Base-by-base conservation (phyloP, 2,329 filamentous ascomycete genomes). In the Aspergillus sp. region DNA sequence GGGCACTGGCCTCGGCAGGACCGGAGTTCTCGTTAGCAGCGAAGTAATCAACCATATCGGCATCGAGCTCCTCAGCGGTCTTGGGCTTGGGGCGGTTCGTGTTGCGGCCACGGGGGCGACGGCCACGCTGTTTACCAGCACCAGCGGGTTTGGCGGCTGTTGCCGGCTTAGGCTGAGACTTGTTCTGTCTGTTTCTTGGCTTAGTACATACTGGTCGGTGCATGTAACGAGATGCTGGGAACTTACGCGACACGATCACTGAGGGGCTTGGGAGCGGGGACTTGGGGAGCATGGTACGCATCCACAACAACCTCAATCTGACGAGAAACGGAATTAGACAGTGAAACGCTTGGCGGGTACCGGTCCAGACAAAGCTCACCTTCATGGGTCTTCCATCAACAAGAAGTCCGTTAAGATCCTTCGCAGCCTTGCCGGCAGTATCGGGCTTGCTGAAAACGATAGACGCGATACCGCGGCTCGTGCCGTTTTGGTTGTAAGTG, bases 1-100 rank as follows among this genome's bases (percentile, higher is more conserved):
- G 73, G 58, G 80, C 79, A 61, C 74, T 77, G 47, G 70, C 73
- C 55, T 77, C 77, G 12, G 75, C 76, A 55, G 78, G 74, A 39
- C 69, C 69, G 26, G 68, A 65, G 32, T 71, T 72, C 55, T 73
- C 76, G 65, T 81, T 79, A 31, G 75, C 74, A 74, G 57, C 50
- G 46, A 96, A 98, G 81, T 99, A 99, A 77, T 98, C 95, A 20
- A 87, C 88, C 95, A 99, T 99, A 77, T 99, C 95, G 4, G 91
- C 92, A 75, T 99, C 95, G 26, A 99, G 87, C 80, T 99, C 93
- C 75, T 96, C 94, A 1, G 90, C 87, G 0, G 92, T 96, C 90
- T 98, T 98, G 81, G 83, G 79, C 78, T 87, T 96, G 82, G 71
- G 87, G 80, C 67, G 89, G 83, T 69, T 89, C 65, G 84, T 81